Evolutionary conservation across 305 asterid genomes (phyloP).

Genomic region (Solanum hybrid): DNA sequence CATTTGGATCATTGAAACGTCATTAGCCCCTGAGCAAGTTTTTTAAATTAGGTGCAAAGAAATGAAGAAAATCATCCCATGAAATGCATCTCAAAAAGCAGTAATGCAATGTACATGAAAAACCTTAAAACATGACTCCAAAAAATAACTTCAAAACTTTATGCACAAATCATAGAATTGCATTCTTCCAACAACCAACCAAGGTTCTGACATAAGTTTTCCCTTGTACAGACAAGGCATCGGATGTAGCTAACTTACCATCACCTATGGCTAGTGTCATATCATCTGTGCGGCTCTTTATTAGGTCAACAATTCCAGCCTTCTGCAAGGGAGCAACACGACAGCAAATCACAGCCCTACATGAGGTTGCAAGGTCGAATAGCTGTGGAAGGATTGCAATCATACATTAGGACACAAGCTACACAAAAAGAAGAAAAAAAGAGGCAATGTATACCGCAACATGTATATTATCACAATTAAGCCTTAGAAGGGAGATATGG

Average conservation of each 20-base stretch:
- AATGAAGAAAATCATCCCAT: neutral
- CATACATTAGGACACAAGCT: constrained; percentile 21
- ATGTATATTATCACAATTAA: neutral
- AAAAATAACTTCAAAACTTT: neutral
- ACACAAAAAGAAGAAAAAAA: neutral
- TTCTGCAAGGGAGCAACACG: constrained; percentile 98
- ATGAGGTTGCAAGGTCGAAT: constrained; percentile 79
- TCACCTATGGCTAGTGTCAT: constrained; percentile 98
- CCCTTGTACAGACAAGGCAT: neutral
- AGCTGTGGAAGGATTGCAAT: constrained; percentile 46
- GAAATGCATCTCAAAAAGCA: neutral
- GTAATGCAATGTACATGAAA: neutral
- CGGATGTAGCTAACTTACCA: constrained; percentile 42
- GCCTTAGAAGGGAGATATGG: constrained; percentile 2
- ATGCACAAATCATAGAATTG: neutral
- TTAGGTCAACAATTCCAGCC: constrained; percentile 94
- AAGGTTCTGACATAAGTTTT: neutral
- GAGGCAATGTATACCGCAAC: neutral
- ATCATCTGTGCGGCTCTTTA: constrained; percentile 85
- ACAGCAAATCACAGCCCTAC: constrained; percentile 89
- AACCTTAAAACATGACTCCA: neutral
- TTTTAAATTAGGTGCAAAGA: constrained; percentile 14
- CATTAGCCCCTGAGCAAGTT: constrained; percentile 68
- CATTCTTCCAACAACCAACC: neutral
- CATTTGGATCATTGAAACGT: constrained; percentile 99